Percentiles rank a stretch among this genome's conserved stretches.
These are phyloP conservation scores for Orobanche coerulescens DNA, from an alignment of 257 asterid genomes.

Conservation along the genomic window DNA sequence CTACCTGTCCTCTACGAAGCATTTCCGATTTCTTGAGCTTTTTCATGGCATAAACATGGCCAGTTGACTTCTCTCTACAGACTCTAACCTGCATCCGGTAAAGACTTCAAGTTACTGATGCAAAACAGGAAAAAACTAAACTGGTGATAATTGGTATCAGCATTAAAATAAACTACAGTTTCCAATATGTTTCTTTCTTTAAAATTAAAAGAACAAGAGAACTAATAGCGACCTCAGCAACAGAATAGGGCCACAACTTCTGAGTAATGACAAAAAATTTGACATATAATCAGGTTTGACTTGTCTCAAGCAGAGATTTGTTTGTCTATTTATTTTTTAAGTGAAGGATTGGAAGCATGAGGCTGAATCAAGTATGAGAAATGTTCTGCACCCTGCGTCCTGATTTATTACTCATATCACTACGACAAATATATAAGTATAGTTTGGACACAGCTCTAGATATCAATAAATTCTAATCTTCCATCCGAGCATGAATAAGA, in stretches of 20 bases:
- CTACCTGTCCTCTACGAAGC: slow-evolving; percentile 99
- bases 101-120: background rate
- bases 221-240: slow-evolving; percentile 1
- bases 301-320: background rate
- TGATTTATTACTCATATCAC: background rate
- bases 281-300: background rate
- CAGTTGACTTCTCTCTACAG: slow-evolving; percentile 81
- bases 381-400: background rate
- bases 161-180: background rate
- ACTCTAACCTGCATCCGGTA: slow-evolving; percentile 60
- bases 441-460: background rate
- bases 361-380: slow-evolving; percentile 6
- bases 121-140: slow-evolving; percentile 13
- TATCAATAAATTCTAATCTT: background rate
- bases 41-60: slow-evolving; percentile 94
- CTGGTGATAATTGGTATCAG: background rate
- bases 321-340: background rate
- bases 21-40: slow-evolving; percentile 96
- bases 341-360: slow-evolving; percentile 2
- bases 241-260: background rate
- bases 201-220: background rate
- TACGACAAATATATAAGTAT: background rate
- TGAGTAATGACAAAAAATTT: background rate
- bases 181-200: background rate
- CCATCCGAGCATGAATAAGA: slow-evolving; percentile 4